phyloP scores from a whole-genome alignment of 345 rosid species.

The Geranium brycei region DNA sequence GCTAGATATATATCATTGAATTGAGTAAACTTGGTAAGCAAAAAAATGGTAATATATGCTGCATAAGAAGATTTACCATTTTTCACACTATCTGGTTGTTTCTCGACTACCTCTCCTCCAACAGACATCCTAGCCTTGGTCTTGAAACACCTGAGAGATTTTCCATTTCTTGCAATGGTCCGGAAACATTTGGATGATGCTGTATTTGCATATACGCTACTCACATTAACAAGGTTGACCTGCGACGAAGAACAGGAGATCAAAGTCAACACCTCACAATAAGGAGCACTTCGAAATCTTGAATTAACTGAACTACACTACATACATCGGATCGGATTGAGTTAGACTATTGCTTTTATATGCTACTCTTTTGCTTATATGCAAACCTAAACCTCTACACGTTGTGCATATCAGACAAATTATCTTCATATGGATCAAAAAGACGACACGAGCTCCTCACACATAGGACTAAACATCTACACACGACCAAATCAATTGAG shows the following conservation, averaged over 20 bases:
- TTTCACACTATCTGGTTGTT: constrained; percentile 23
- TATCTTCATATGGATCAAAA: too few relatives aligned
- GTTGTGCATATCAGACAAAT: too few relatives aligned
- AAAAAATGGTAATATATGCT: background rate
- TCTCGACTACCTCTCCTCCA: constrained; percentile 39
- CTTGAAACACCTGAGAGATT: constrained; percentile 19
- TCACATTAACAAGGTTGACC: constrained; percentile 16
- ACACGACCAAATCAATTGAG: too few relatives aligned
- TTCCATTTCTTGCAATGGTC: constrained; percentile 14
- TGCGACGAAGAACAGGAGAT: constrained; percentile 11
- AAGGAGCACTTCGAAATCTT: background rate
- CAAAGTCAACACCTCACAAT: background rate
- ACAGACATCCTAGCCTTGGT: constrained; percentile 34
- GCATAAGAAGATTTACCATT: constrained; percentile 36
- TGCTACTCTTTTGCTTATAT: too few relatives aligned
- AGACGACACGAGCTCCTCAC: too few relatives aligned
- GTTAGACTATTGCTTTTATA: too few relatives aligned
- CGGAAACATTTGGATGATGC: constrained; percentile 13
- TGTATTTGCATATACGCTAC: constrained; percentile 14
- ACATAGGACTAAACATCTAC: too few relatives aligned
- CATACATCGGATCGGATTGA: too few relatives aligned
- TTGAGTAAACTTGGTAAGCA: background rate
- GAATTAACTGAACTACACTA: too few relatives aligned
- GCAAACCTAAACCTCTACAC: too few relatives aligned
- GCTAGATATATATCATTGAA: background rate